phyloP scores from a whole-genome alignment of 2,329 filamentous ascomycete genomes.

The Penicillium thymicola region DNA sequence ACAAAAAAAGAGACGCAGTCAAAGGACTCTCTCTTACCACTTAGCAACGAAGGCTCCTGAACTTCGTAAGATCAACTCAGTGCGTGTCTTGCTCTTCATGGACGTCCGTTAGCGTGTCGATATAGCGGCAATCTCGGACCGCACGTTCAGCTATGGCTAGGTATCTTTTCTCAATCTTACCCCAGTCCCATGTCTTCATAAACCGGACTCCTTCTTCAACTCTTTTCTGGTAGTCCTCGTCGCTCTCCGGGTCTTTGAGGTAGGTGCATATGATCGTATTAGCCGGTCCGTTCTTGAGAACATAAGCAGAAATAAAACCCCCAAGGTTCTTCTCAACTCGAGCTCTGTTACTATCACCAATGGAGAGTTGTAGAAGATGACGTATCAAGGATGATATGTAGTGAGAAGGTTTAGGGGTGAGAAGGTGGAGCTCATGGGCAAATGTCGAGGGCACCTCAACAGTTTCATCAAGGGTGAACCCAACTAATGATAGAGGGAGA shows the following conservation, averaged over 20 bases:
- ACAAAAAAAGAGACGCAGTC: neutral
- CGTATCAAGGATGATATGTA: neutral
- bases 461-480: neutral
- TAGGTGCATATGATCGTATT: neutral
- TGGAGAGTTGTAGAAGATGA: neutral
- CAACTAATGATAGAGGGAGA: neutral
- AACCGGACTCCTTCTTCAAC: neutral
- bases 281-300: neutral
- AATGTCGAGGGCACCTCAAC: neutral
- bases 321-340: neutral
- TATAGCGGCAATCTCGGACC: neutral
- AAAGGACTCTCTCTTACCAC: too few species aligned
- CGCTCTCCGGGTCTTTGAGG: neutral
- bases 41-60: neutral
- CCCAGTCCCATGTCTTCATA: neutral
- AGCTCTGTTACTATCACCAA: rapidly evolving
- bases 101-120: neutral
- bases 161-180: neutral
- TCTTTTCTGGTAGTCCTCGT: neutral
- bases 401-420: neutral
- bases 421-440: neutral
- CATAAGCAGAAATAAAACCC: neutral
- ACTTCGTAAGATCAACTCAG: neutral
- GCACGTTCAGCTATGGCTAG: neutral
- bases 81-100: neutral